Conservation (phyloP, 2,329 filamentous ascomycete genomes). For the Rutstroemia sp. region DNA sequence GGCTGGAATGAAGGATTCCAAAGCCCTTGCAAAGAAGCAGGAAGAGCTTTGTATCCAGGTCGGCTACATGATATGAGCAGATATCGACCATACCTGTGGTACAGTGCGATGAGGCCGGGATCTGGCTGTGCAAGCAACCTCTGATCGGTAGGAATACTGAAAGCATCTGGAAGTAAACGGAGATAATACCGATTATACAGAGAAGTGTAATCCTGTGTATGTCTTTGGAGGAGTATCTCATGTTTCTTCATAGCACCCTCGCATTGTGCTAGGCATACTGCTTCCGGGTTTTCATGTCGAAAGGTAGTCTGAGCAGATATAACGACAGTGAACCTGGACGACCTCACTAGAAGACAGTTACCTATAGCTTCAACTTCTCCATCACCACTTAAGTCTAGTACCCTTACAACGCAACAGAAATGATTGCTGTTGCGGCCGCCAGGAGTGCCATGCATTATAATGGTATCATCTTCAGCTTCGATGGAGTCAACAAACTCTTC, state of each 20-base stretch:
- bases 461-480: conserved; percentile 24
- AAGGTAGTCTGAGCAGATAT: conserved; percentile 35
- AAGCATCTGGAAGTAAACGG: conserved; percentile 24
- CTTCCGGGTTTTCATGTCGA: conserved; percentile 25
- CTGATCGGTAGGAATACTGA: conserved; percentile 26
- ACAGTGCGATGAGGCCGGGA: conserved; percentile 25
- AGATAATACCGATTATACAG: conserved; percentile 27
- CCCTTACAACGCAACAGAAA: conserved; percentile 29
- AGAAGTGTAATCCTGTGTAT: conserved; percentile 30
- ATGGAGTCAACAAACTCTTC: conserved; percentile 37
- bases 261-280: background rate
- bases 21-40: conserved; percentile 38
- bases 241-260: background rate
- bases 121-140: conserved; percentile 19
- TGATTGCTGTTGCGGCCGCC: conserved; percentile 30
- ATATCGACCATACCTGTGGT: conserved; percentile 34
- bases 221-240: conserved; percentile 22
- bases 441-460: conserved; percentile 34
- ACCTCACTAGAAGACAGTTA: conserved; percentile 31
- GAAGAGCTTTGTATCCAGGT: conserved; percentile 27
- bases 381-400: conserved; percentile 19
- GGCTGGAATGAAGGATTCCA: conserved; percentile 37
- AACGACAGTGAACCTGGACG: conserved; percentile 30
- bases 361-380: conserved; percentile 27
- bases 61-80: conserved; percentile 32